Evolutionary conservation across 257 asterid species (phyloP), one percentile per base, ranked within the genome.

Genomic region (Gardenia jasminoides): DNA sequence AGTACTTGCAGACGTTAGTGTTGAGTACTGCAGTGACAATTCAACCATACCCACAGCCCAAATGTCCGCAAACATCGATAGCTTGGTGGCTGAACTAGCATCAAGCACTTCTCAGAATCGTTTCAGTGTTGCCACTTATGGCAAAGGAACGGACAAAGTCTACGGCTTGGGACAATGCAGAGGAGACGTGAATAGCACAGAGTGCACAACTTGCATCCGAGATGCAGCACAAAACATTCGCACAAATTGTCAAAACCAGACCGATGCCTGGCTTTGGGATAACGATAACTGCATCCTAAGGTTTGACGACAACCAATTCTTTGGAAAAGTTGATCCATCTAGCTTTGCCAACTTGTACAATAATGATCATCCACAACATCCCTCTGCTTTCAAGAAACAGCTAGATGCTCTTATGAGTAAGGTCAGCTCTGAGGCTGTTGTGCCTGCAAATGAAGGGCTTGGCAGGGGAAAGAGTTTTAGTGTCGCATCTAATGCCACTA

Each of bases 81-180:
- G 31, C 69, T 30, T 91, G 64, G 6, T 94, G 16, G 76, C 91
- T 11, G 46, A 33, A 44, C 44, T 94, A 48, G 93, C 85, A 1
- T 39, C 86, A 17, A 86, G 74, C 75, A 82, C 93, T 1, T 41
- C 82, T 71, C 76, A 80, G 59, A 78, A 81, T 24, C 90, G 91
- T 20, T 94, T 84, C 85, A 76, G 76, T 8, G 71, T 88, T 41
- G 81, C 91, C 83, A 83, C 95, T 4, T 78, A 75, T 7, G 97
- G 96, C 36, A 19, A 43, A 20, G 86, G 79, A 0, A 31, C 8
- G 4, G 79, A 81, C 74, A 73, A 44, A 81, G 71, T 91, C 80
- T 87, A 80, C 24, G 98, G 98, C 68, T 87, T 92, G 52, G 93
- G 88, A 19, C 98, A 94, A 82, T 92, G 98, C 88, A 82, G 98